Evolutionary conservation across 2,329 filamentous ascomycete species (phyloP).

Genomic region (Talaromyces amestolkiae): DNA sequence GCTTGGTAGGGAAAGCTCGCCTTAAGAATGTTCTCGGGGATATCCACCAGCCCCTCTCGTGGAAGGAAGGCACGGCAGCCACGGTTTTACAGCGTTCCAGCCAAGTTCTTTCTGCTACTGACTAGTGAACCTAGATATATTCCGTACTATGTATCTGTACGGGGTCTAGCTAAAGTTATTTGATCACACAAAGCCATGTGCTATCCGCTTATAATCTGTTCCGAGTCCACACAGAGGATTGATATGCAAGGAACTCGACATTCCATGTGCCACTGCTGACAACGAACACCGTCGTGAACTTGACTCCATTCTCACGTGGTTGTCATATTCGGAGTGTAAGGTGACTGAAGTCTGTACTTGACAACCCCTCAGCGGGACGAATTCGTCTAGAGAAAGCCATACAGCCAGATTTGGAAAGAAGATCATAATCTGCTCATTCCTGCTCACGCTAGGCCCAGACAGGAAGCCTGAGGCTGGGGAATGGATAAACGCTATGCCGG

Average conservation of each 20-base stretch:
- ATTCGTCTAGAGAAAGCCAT: not conserved
- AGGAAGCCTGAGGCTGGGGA: not conserved
- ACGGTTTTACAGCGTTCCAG: not conserved
- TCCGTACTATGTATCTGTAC: no score
- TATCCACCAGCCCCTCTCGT: slow-evolving; percentile 4
- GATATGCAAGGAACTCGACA: not conserved
- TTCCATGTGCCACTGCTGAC: not conserved
- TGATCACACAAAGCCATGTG: not conserved
- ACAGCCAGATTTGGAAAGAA: not conserved
- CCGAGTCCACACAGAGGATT: not conserved
- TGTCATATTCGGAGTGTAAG: not conserved
- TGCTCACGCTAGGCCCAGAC: slow-evolving; percentile 24
- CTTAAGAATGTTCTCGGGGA: not conserved
- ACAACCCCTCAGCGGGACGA: not conserved
- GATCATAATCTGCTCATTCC: slow-evolving; percentile 33
- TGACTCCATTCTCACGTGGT: not conserved
- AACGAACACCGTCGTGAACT: not conserved
- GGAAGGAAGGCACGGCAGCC: not conserved
- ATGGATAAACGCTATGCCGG: not conserved
- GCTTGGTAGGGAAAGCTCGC: not conserved
- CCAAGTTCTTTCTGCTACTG: not conserved
- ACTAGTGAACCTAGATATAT: not conserved
- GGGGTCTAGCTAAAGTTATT: not conserved
- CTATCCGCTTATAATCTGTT: not conserved
- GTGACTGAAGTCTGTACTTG: not conserved